These are phyloP conservation scores for Sideroxylon spinosum DNA, from an alignment of 179 eudicot species.

Conservation along the genomic window DNA sequence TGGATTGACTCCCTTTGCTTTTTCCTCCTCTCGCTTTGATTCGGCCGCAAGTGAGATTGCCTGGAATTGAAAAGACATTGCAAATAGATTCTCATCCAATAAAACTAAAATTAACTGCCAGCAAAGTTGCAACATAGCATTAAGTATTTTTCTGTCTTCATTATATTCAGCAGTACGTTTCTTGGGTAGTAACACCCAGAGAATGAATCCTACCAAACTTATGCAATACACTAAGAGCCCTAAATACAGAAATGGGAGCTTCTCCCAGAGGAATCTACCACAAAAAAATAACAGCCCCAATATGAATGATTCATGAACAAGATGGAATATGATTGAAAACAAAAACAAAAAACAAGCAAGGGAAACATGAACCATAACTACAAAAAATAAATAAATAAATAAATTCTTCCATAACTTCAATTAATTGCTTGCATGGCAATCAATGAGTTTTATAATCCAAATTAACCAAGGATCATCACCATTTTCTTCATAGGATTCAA, in stretches of 20 bases:
- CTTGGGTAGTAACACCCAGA: neutral
- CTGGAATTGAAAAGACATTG: slow-evolving; percentile 30
- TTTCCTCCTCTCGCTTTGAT: slow-evolving; percentile 88
- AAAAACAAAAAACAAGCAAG: neutral
- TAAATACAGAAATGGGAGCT: neutral
- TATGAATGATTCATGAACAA: neutral
- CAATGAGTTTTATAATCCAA: too few species aligned
- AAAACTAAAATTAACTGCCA: neutral
- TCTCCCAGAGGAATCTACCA: neutral
- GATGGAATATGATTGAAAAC: neutral
- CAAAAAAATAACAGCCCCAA: neutral
- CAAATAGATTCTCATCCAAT: neutral
- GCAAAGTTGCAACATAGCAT: neutral
- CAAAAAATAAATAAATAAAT: too few species aligned
- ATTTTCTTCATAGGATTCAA: too few species aligned
- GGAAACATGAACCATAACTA: neutral
- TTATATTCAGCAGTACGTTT: neutral
- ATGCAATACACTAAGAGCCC: neutral
- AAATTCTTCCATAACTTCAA: neutral
- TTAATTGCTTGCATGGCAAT: too few species aligned
- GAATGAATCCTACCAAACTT: neutral
- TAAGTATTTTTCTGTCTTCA: neutral
- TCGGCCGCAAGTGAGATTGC: slow-evolving; percentile 79
- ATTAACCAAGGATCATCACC: too few species aligned
- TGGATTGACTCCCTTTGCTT: slow-evolving; percentile 76